Percentiles rank a stretch among this genome's conserved stretches.
phyloP scores from a whole-genome alignment of 2,329 filamentous ascomycete genomes.

The Fusarium buxicola region DNA sequence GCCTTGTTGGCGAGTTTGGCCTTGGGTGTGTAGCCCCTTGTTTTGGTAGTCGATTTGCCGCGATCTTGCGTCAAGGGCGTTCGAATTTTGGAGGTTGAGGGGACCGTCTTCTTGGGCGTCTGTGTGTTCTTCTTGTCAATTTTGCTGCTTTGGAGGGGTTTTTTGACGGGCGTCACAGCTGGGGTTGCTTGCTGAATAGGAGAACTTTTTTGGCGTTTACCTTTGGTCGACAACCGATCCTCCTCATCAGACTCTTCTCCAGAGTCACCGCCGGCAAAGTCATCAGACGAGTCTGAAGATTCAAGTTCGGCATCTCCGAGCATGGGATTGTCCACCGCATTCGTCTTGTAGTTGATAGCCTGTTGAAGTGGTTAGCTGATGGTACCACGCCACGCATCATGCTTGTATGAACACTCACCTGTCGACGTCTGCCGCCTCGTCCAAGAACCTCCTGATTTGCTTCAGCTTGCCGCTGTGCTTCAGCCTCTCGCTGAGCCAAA shows the following conservation, averaged over 20 bases:
- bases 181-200: slow-evolving; percentile 39
- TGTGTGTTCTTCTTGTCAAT: slow-evolving; percentile 51
- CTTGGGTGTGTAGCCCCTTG: slow-evolving; percentile 21
- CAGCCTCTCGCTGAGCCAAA: slow-evolving; percentile 81
- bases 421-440: slow-evolving; percentile 80
- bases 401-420: slow-evolving; percentile 42
- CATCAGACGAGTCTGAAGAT: slow-evolving; percentile 50
- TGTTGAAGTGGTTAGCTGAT: slow-evolving; percentile 38
- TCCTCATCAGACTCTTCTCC: slow-evolving; percentile 47
- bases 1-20: slow-evolving; percentile 15
- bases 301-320: slow-evolving; percentile 45
- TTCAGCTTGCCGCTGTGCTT: slow-evolving; percentile 78
- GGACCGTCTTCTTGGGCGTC: slow-evolving; percentile 46
- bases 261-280: slow-evolving; percentile 50
- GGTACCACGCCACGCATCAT: neutral
- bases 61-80: slow-evolving; percentile 35
- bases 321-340: slow-evolving; percentile 34
- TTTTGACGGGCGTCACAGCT: slow-evolving; percentile 44
- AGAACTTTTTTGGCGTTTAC: slow-evolving; percentile 51
- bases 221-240: slow-evolving; percentile 45
- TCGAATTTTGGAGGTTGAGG: slow-evolving; percentile 23
- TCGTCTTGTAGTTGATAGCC: slow-evolving; percentile 53
- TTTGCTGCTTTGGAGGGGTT: slow-evolving; percentile 39
- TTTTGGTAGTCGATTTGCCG: slow-evolving; percentile 30
- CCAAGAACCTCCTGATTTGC: slow-evolving; percentile 80